Conservation (phyloP, 352 stramenopile species). For the Phytophthora aleatoria region DNA sequence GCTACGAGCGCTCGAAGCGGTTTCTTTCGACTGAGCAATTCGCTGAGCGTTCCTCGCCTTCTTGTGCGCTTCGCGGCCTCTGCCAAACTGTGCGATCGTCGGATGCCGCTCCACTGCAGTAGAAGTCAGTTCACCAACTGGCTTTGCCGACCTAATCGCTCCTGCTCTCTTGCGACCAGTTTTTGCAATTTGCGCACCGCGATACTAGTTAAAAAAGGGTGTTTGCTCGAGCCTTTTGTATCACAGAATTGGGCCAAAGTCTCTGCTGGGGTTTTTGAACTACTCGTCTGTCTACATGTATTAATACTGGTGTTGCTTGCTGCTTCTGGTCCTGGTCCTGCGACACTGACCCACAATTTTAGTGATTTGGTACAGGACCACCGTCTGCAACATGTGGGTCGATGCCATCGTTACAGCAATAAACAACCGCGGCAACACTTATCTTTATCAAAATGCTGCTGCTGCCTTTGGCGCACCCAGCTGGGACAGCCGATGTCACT, state of each 20-base stretch:
- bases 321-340: slow-evolving; percentile 37
- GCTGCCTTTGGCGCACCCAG: slow-evolving; percentile 21
- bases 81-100: slow-evolving; percentile 42
- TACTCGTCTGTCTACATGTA: slow-evolving; percentile 6
- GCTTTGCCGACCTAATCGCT: slow-evolving; percentile 28
- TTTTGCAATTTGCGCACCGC: slow-evolving; percentile 4
- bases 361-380: background rate
- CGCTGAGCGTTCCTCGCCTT: slow-evolving; percentile 29
- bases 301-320: slow-evolving; percentile 1
- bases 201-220: slow-evolving; percentile 18
- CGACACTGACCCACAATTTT: slow-evolving; percentile 11
- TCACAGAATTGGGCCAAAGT: slow-evolving; percentile 3
- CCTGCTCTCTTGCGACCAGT: slow-evolving; percentile 27
- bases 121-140: slow-evolving; percentile 41
- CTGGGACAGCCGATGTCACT: slow-evolving; percentile 38
- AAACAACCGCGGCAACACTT: background rate
- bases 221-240: slow-evolving; percentile 4
- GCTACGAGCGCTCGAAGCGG: slow-evolving; percentile 19
- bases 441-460: slow-evolving; percentile 5
- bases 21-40: slow-evolving; percentile 18
- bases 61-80: slow-evolving; percentile 37
- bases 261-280: slow-evolving; percentile 16
- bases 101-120: slow-evolving; percentile 19
- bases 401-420: slow-evolving; percentile 4
- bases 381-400: slow-evolving; percentile 6